These are phyloP conservation scores for Chrysopogon serrulatus DNA, from an alignment of 176 grass and related monocot genomes.

Conservation along the genomic window DNA sequence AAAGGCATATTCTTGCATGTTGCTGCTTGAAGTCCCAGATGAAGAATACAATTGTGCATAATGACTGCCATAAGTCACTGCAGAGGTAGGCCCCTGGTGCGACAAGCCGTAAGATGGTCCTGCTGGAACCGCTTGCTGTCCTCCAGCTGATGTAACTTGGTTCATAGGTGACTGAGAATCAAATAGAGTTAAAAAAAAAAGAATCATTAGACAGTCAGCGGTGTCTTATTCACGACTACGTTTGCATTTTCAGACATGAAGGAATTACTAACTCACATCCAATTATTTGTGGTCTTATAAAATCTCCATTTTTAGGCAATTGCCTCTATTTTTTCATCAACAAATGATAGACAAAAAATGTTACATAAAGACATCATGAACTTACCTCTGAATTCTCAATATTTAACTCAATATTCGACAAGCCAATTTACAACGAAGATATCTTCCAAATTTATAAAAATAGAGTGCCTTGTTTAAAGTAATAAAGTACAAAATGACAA, in stretches of 20 bases:
- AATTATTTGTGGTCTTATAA: neutral
- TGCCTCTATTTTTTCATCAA: neutral
- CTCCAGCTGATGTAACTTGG: constrained; percentile 45
- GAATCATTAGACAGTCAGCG: neutral
- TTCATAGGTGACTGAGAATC: constrained; percentile 48
- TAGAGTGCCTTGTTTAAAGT: neutral
- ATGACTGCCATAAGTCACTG: constrained; percentile 35
- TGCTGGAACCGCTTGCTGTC: constrained; percentile 57
- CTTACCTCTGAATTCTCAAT: neutral
- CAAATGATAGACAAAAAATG: neutral
- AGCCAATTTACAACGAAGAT: constrained; percentile 1
- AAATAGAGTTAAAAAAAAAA: too few relatives aligned
- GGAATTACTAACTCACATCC: neutral
- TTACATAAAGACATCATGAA: neutral
- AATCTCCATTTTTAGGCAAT: neutral
- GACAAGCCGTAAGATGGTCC: constrained; percentile 52
- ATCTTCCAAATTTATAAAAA: neutral
- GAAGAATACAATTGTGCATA: constrained; percentile 43
- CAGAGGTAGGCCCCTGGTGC: constrained; percentile 37
- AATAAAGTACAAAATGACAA: constrained; percentile 27
- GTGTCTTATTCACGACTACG: neutral
- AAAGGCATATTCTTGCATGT: constrained; percentile 41
- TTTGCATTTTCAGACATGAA: constrained; percentile 8
- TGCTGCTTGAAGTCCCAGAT: constrained; percentile 30
- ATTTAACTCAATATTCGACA: neutral